Base-by-base conservation (phyloP, 305 asterid genomes). In the Fraxinus nigra region DNA sequence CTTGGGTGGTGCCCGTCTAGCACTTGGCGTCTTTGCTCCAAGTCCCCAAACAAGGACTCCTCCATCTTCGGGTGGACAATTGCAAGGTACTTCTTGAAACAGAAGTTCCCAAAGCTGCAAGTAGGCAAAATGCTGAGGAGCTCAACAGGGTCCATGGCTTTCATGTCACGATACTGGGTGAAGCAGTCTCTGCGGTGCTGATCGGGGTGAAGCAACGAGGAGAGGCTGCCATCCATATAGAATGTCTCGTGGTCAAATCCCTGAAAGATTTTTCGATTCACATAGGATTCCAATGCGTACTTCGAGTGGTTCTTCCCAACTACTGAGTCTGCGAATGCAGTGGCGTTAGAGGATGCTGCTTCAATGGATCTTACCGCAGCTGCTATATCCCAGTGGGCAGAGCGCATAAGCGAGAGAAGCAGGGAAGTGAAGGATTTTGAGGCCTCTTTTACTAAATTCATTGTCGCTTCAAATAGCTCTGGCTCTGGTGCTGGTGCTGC, bases 201-300 rank as follows among this genome's bases (percentile, higher is more conserved):
- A 54, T 93, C 96, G 0, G 97, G 98, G 85, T 94, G 93, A 87
- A 92, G 90, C 24, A 95, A 88, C 0, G 97, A 93, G 74, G 97
- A 86, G 5, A 94, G 94, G 90, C 94, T 92, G 24, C 99, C 98
- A 7, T 95, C 97, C 97, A 95, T 93, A 89, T 95, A 94, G 81
- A 95, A 95, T 0, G 97, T 94, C 87, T 94, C 98, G 80, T 95
- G 98, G 87, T 94, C 99, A 80, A 95, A 95, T 9, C 98, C 98
- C 80, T 91, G 98, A 89, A 92, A 95, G 90, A 95, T 88, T 80
- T 95, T 95, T 13, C 96, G 92, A 78, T 89, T 92, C 76, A 95
- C 88, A 59, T 95, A 95, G 38, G 99, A 94, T 59, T 95, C 98
- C 9, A 95, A 65, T 0, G 97, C 97, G 35, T 92, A 92, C 85